Evolutionary conservation across 148 eudicot genomes (phyloP), one percentile per base, ranked within the genome.

Genomic region (Rhododendron griersonianum): DNA sequence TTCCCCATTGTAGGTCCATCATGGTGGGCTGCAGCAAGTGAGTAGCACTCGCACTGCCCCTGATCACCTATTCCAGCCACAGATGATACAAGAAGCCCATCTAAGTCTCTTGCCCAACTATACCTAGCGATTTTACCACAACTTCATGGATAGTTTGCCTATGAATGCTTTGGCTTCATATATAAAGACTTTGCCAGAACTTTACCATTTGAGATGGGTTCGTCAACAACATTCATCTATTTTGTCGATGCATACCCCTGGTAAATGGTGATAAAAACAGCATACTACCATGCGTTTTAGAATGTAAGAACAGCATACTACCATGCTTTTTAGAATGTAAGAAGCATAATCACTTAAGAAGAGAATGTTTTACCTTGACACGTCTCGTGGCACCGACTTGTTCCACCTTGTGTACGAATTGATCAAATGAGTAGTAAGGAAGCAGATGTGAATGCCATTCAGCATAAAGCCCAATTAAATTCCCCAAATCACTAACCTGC

Each of bases 371-470:
- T 88, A 94, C 99, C 98, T 89, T 95, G 84, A 97, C 94, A 69
- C 93, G 94, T 90, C 88, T 97, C 77, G 94, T 50, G 23, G 94
- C 78, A 78, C 98, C 98, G 87, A 93, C 95, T 87, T 94, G 94
- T 90, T 97, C 99, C 59, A 94, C 93, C 92, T 95, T 97, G 85
- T 95, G 92, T 30, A 95, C 87, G 83, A 97, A 97, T 80, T 97
- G 99, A 86, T 93, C 94, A 89, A 97, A 94, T 69, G 95, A 91
- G 73, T 93, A 96, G 86, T 96, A 96, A 25, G 99, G 94, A 89
- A 95, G 89, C 87, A 96, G 87, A 57, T 93, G 96, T 13, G 95
- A 89, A 82, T 96, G 98, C 98, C 99, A 96, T 44, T 95, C 98
- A 81, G 93, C 91, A 89, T 96, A 96, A 88, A 96, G 86, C 71